Evolutionary conservation across 1,284 basidiomycete genomes (phyloP), one percentile per base, ranked within the genome.

Genomic region (Pterula multifida): DNA sequence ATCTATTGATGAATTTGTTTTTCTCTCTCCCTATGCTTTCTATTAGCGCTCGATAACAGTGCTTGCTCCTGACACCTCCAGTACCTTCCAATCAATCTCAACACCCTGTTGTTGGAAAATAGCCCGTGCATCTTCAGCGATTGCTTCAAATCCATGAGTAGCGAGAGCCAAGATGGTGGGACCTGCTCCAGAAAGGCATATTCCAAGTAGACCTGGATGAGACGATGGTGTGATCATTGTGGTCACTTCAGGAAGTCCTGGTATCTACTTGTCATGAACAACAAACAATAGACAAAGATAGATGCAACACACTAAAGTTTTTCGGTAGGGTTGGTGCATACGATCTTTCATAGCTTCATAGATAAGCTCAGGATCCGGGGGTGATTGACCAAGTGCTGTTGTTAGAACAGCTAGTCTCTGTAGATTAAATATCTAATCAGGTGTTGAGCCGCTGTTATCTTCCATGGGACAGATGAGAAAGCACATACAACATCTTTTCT

Each of bases 331-430:
- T 65, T 99, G 96, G 65, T 98, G 96, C 12, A 99, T 79, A 47
- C 88, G 81, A 69, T 99, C 96, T 65, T 98, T 97, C 96, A 98
- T 98, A 0, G 95, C 96, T 66, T 98, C 94, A 68, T 95, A 98
- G 57, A 98, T 98, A 23, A 99, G 79, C 39, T 85, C 84, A 0
- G 92, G 78, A 63, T 98, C 91, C 0, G 94, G 94, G 1, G 96
- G 95, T 12, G 82, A 81, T 61, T 88, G 84, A 0, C 83, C 86
- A 3, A 99, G 78, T 0, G 96, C 94, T 0, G 93, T 96, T 0
- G 96, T 98, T 51, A 99, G 76, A n/a, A 99, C 96, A 0, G 96
- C 96, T 12, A 99, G 72, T 24, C 96, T 79, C 67, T 99, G 96
- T 49, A 99, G 73, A 65, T 99, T 98, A 73, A 98, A 99, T 21